phyloP scores from a whole-genome alignment of 2,329 filamentous ascomycete species.

The Diaporthe citri region DNA sequence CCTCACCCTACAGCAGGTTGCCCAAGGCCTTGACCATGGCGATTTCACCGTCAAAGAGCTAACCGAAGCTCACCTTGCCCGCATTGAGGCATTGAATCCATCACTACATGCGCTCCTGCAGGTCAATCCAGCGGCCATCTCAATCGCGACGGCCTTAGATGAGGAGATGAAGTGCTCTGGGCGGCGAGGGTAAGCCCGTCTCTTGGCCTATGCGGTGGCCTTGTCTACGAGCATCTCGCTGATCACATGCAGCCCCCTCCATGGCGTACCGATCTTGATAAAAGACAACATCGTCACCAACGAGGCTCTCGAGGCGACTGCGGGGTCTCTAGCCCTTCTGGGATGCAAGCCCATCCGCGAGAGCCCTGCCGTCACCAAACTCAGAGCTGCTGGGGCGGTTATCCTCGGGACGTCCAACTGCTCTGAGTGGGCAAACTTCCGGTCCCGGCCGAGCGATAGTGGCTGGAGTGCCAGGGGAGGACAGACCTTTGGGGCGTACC shows the following conservation, averaged over 20 bases:
- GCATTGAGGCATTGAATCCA: not conserved
- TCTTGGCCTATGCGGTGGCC: not conserved
- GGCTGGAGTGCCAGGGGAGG: slow-evolving; percentile 75
- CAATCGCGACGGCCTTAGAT: not conserved
- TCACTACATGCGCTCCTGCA: not conserved
- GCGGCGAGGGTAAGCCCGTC: not conserved
- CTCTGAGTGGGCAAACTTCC: slow-evolving; percentile 74
- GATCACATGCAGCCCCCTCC: not conserved
- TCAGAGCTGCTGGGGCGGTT: slow-evolving; percentile 47
- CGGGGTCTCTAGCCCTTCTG: not conserved
- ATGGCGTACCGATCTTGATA: not conserved
- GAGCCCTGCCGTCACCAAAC: slow-evolving; percentile 54
- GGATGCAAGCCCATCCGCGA: not conserved
- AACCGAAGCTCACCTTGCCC: not conserved
- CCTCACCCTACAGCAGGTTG: not conserved
- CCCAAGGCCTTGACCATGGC: not conserved
- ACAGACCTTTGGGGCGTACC: slow-evolving; percentile 72
- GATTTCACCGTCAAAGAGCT: slow-evolving; percentile 4
- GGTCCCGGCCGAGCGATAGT: slow-evolving; percentile 68
- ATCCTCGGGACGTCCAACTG: slow-evolving; percentile 73
- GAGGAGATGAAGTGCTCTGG: not conserved
- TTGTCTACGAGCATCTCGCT: not conserved
- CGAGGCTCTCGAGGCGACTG: not conserved
- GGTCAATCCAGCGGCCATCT: not conserved
- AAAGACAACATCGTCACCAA: not conserved